phyloP scores from a whole-genome alignment of 768 basidiomycete genomes.

The Pulveroboletus sp. region DNA sequence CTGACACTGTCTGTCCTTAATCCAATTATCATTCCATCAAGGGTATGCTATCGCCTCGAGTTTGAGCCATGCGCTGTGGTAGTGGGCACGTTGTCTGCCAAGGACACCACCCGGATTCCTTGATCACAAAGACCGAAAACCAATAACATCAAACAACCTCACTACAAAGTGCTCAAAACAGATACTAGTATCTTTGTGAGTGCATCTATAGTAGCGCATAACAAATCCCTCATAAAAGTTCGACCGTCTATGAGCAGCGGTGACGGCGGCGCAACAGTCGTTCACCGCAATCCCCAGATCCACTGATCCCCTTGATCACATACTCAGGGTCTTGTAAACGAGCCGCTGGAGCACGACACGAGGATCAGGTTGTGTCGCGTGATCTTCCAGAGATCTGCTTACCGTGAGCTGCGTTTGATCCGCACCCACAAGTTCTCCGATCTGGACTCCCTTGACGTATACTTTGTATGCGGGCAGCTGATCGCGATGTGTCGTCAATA shows the following conservation, averaged over 20 bases:
- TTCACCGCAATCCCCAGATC: conserved; percentile 7
- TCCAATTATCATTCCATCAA: conserved; percentile 13
- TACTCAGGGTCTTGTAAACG: conserved; percentile 26
- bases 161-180: conserved; percentile 1
- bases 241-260: conserved; percentile 20
- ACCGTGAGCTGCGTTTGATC: conserved; percentile 25
- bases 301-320: conserved; percentile 15
- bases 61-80: conserved; percentile 8
- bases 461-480: conserved; percentile 31
- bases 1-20: conserved; percentile 3
- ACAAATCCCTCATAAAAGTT: conserved; percentile 10
- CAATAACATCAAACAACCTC: conserved; percentile 3
- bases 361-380: conserved; percentile 16
- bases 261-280: conserved; percentile 3
- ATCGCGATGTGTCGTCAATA: conserved; percentile 11
- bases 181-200: conserved; percentile 10
- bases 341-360: conserved; percentile 23
- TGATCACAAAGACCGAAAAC: background rate
- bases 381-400: conserved; percentile 8
- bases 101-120: background rate
- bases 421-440: conserved; percentile 29
- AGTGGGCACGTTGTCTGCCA: conserved; percentile 18
- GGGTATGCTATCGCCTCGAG: conserved; percentile 18
- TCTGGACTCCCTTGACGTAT: conserved; percentile 29
- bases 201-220: conserved; percentile 16